Conservation (phyloP, 202 grass and related monocot genomes). For the Brachypodium distachyon region DNA sequence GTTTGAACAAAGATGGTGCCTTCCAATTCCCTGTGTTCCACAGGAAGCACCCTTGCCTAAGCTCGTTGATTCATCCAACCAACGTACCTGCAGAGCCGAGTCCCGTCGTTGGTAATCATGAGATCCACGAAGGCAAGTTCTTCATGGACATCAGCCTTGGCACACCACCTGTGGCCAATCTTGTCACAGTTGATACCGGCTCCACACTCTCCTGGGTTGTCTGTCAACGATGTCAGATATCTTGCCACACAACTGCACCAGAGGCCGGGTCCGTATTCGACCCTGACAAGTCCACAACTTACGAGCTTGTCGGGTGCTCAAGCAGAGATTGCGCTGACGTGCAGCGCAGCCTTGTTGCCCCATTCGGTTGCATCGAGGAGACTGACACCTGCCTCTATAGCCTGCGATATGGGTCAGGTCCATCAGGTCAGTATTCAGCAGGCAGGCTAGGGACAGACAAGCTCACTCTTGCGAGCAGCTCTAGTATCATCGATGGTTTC, state of each 20-base stretch:
- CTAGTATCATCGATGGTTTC: neutral
- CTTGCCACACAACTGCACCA: neutral
- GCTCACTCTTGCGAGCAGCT: neutral
- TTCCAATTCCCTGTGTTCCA: conserved; percentile 35
- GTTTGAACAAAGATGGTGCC: conserved; percentile 4
- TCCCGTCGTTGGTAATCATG: neutral
- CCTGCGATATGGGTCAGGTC: neutral
- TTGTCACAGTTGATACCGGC: conserved; percentile 32
- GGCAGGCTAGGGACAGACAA: neutral
- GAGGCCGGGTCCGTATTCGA: neutral
- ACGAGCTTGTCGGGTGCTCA: neutral
- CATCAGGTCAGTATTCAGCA: neutral
- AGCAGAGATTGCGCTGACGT: neutral
- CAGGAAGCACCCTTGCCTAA: conserved; percentile 7
- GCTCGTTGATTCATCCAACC: neutral
- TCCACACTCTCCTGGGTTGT: conserved; percentile 30
- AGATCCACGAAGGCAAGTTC: conserved; percentile 5
- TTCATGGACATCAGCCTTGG: conserved; percentile 25
- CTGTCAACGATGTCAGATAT: neutral
- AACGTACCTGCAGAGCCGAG: neutral
- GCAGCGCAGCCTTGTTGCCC: neutral
- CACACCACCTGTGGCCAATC: conserved; percentile 21
- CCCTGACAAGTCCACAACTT: neutral
- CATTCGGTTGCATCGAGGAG: conserved; percentile 17
- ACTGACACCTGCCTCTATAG: conserved; percentile 21